Base-by-base conservation (phyloP, 495 filamentous ascomycete species). In the Annulohypoxylon maeteangense region DNA sequence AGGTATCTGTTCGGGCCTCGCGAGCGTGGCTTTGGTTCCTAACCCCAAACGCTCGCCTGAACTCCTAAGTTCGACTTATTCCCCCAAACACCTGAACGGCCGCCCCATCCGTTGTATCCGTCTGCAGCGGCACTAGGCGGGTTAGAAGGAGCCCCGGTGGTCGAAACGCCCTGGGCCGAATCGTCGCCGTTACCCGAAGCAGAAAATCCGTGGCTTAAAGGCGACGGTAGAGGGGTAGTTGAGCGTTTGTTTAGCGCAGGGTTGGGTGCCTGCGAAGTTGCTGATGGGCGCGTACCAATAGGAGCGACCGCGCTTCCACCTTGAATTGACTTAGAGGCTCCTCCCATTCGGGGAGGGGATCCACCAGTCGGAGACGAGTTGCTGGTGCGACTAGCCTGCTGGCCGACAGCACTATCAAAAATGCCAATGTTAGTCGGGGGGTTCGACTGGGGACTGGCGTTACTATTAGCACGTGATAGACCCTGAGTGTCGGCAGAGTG, bases 201-300 rank as follows among this genome's bases (percentile, higher is more conserved):
- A 1, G 86, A 89, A 76, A 93, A 92, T 14, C 92, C 90, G 72
- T 93, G 94, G 79, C 89, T 91, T 36, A 98, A 80, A 4, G 95
- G 94, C 29, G 94, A 97, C 22, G 93, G 92, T 20, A 98, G 85
- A 59, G 95, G 94, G 14, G 94, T 96, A 4, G 91, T 97, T 1
- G 93, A 91, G 25, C 93, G 91, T 85, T 96, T 97, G 83, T 87
- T 92, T 72, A 94, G 78, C 14, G 86, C 87, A 12, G 90, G 83
- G 78, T 93, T 95, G 10, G 82, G 76, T 68, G 89, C 87, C 48
- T 77, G 74, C 0, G 73, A 59, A 22, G 74, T 81, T 44, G 83
- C 85, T 23, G 85, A 81, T 0, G 94, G 95, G 29, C 95, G 90
- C 53, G 96, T 97, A 40, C 95, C 95, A 72, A 99, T 99, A 22